Evolutionary conservation across 345 rosid species (phyloP).

Genomic region (Hibiscus syriacus): DNA sequence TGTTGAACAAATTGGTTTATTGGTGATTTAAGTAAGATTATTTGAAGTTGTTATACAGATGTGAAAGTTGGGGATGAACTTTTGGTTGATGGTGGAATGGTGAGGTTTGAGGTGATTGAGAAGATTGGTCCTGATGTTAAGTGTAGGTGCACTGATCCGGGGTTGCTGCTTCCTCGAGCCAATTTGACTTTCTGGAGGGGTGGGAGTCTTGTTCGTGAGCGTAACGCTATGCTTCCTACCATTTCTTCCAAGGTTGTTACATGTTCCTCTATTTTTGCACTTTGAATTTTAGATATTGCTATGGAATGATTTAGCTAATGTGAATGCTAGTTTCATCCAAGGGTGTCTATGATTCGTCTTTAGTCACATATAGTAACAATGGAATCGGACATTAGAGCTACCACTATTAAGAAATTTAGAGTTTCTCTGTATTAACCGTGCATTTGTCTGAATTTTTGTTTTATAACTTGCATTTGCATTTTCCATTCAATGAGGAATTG

Average conservation of each 20-base stretch:
- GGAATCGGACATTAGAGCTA: background rate
- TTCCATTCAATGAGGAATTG: background rate
- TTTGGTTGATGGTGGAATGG: slow-evolving; percentile 98
- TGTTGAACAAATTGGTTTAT: background rate
- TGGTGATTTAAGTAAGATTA: background rate
- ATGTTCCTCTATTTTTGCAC: background rate
- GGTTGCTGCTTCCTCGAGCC: slow-evolving; percentile 92
- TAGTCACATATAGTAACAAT: background rate
- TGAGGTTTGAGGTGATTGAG: slow-evolving; percentile 94
- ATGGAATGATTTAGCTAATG: background rate
- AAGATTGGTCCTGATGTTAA: slow-evolving; percentile 98
- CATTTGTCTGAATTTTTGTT: background rate
- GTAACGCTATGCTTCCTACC: slow-evolving; percentile 99
- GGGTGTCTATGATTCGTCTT: background rate
- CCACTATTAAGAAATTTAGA: background rate
- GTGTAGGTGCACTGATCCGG: slow-evolving; percentile 89
- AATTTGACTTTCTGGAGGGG: slow-evolving; percentile 98
- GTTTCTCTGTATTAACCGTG: background rate
- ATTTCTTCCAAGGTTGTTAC: slow-evolving; percentile 79
- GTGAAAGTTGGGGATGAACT: slow-evolving; percentile 93
- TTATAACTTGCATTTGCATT: too few species aligned
- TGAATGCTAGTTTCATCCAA: background rate
- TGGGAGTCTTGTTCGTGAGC: slow-evolving; percentile 94
- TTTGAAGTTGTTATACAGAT: slow-evolving; percentile 34
- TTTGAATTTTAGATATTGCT: background rate